Evolutionary conservation across 148 eudicot genomes (phyloP).

Genomic region (Silene conica): DNA sequence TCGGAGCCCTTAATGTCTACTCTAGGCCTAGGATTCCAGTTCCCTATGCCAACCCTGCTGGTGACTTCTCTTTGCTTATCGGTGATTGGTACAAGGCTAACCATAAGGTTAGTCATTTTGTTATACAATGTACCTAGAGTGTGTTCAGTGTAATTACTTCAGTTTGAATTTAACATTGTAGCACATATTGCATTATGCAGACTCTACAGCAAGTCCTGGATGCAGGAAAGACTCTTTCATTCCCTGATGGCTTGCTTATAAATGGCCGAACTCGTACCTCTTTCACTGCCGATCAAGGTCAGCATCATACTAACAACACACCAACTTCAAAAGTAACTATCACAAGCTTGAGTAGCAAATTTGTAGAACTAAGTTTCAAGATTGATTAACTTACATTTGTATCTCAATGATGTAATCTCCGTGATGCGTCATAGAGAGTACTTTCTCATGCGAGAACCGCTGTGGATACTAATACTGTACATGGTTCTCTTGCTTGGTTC

Average conservation of each 20-base stretch:
- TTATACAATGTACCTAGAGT: neutral
- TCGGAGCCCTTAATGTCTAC: slow-evolving; percentile 79
- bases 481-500: neutral
- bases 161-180: neutral
- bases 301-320: neutral
- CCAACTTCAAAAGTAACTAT: too few species aligned
- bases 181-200: slow-evolving; percentile 35
- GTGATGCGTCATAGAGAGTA: neutral
- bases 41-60: slow-evolving; percentile 72
- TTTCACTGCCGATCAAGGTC: slow-evolving; percentile 76
- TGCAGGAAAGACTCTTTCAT: slow-evolving; percentile 63
- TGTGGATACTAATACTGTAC: neutral
- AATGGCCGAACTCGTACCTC: slow-evolving; percentile 59
- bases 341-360: too few species aligned
- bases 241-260: slow-evolving; percentile 73
- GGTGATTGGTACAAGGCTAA: slow-evolving; percentile 81
- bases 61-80: slow-evolving; percentile 69
- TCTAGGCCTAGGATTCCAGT: slow-evolving; percentile 71
- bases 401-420: neutral
- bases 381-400: neutral
- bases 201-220: slow-evolving; percentile 51
- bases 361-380: too few species aligned
- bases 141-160: neutral
- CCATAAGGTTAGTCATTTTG: slow-evolving; percentile 51
- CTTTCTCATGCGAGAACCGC: neutral